These are phyloP conservation scores for Aechmea fasciata DNA, from an alignment of 176 grass and related monocot genomes.

Conservation along the genomic window DNA sequence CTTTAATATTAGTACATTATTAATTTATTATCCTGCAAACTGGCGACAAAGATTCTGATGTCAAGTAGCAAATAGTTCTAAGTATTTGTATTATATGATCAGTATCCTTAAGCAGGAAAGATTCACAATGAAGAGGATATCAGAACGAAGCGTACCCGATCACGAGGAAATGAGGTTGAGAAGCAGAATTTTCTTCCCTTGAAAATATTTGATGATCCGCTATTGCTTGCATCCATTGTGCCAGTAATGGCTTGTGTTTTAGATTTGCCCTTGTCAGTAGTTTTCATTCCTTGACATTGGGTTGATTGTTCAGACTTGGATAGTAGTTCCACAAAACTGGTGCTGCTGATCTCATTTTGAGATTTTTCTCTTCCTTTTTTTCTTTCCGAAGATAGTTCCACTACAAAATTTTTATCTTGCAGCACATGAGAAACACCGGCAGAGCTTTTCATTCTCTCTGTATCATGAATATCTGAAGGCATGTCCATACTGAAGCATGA, in stretches of 20 bases:
- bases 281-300: conserved; percentile 20
- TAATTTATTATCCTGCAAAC: neutral
- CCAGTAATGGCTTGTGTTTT: conserved; percentile 20
- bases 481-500: conserved; percentile 33
- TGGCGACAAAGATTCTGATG: neutral
- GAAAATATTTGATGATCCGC: conserved; percentile 54
- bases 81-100: neutral
- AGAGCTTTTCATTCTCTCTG: conserved; percentile 36
- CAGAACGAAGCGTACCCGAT: conserved; percentile 38
- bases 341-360: conserved; percentile 22
- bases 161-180: conserved; percentile 70
- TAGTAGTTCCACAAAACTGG: conserved; percentile 21
- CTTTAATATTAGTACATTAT: neutral
- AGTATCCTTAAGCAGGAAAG: neutral
- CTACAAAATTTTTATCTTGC: conserved; percentile 34
- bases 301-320: conserved; percentile 42
- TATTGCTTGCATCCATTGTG: conserved; percentile 31
- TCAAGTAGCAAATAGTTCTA: neutral
- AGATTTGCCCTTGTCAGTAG: conserved; percentile 15
- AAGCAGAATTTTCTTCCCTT: conserved; percentile 73
- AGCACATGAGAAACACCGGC: conserved; percentile 28
- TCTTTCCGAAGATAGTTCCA: conserved; percentile 36
- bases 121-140: conserved; percentile 5
- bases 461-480: conserved; percentile 32
- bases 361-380: conserved; percentile 36